phyloP scores from a whole-genome alignment of 2,329 filamentous ascomycete species.

The Coniochaeta sp. region DNA sequence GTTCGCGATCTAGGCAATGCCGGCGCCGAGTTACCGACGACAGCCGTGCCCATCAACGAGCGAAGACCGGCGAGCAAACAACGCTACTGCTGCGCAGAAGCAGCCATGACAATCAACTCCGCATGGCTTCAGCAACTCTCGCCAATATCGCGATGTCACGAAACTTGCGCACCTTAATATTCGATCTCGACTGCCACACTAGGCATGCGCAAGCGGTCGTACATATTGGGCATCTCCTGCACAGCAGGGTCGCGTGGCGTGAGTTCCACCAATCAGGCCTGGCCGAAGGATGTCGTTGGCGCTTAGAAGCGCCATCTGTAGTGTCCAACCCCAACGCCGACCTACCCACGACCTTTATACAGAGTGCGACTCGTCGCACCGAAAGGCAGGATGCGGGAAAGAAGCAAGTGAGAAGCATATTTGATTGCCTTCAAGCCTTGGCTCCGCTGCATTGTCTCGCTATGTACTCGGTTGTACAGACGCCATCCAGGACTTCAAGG shows the following conservation, averaged over 20 bases:
- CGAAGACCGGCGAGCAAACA: too few species aligned
- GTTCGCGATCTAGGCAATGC: too few species aligned
- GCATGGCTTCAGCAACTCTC: neutral
- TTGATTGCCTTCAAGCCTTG: neutral
- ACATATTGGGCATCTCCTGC: neutral
- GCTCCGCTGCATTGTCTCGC: neutral
- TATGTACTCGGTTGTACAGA: neutral
- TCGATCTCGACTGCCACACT: neutral
- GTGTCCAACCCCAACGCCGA: neutral
- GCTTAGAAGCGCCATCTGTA: constrained; percentile 1
- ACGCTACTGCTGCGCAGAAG: too few species aligned
- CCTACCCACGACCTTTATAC: too few species aligned
- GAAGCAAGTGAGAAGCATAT: neutral
- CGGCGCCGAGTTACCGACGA: too few species aligned
- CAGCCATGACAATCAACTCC: neutral
- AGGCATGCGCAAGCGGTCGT: neutral
- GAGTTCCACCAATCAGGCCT: neutral
- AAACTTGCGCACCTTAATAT: neutral
- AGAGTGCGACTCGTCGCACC: neutral
- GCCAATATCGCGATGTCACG: neutral
- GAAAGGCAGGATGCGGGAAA: too few species aligned
- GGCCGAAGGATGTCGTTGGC: neutral
- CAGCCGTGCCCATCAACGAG: too few species aligned
- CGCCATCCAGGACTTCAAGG: neutral
- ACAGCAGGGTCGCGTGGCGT: neutral